phyloP scores from a whole-genome alignment of 192 early-diverging fungal species.

The Coemansia sp. region DNA sequence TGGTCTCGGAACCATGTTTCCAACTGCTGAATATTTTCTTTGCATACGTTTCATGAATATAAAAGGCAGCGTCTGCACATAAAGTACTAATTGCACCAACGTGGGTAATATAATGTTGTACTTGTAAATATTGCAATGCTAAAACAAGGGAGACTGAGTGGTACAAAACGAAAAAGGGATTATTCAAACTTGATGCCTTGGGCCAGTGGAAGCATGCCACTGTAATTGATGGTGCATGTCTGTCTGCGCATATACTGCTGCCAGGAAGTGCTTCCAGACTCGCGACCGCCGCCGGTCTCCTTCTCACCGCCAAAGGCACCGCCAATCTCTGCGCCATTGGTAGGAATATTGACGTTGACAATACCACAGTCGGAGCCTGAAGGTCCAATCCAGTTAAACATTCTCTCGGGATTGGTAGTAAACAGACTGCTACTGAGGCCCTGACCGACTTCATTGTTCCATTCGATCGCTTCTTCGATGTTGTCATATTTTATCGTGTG shows the following conservation, averaged over 20 bases:
- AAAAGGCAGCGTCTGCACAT: too few species aligned
- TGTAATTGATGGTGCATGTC: conserved; percentile 87
- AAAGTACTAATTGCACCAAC: too few species aligned
- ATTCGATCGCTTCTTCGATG: conserved; percentile 80
- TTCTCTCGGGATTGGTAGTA: conserved; percentile 72
- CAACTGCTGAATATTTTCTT: too few species aligned
- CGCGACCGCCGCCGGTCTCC: conserved; percentile 93
- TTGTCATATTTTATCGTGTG: conserved; percentile 78
- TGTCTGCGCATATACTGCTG: conserved; percentile 86
- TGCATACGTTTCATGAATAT: too few species aligned
- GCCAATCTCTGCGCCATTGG: conserved; percentile 96
- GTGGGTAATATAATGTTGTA: too few species aligned
- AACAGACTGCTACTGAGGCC: conserved; percentile 86
- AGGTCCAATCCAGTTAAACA: conserved; percentile 93
- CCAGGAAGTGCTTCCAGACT: conserved; percentile 89
- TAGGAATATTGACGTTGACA: conserved; percentile 95
- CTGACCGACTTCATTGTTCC: conserved; percentile 89
- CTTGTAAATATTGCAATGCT: neutral
- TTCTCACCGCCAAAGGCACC: conserved; percentile 98
- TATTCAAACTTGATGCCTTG: conserved; percentile 97
- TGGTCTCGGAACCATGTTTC: too few species aligned
- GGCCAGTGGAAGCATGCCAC: conserved; percentile 81
- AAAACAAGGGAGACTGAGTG: neutral
- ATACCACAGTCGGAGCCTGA: conserved; percentile 89
- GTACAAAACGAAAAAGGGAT: conserved; percentile 3